Base-by-base conservation (phyloP, 2,329 filamentous ascomycete species). In the Aspergillus sp. region DNA sequence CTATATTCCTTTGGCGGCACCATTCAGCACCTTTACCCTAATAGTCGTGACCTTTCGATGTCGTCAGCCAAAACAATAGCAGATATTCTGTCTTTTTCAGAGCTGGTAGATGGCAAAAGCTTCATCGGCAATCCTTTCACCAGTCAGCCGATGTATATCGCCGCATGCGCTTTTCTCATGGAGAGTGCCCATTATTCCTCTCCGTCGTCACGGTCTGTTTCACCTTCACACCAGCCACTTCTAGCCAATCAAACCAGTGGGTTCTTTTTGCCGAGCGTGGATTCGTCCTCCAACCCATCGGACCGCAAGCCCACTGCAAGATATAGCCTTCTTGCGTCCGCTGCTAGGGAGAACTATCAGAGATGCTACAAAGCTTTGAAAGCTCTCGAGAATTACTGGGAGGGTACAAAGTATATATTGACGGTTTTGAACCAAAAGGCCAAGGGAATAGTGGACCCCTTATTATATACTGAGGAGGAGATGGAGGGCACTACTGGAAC, bases 41-140 rank as follows among this genome's bases (percentile, higher is more conserved):
- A 95, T 68, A 95, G 90, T 63, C 87, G 90, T 56, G 90, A 95
- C 70, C 68, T 87, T 5, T 91, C 90, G 59, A 93, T 93, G 88
- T 93, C 90, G 14, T 93, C 90, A 23, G 92, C 91, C 12, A 96
- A 96, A 77, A 96, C 91, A 0, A 95, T 96, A 59, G 91, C 90
- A 35, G 91, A 96, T 66, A 96, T 96, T 15, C 76, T 96, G 8
- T 88, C 90, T 1, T 96, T 96, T 72, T 90, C 91, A 0, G 90
- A 96, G 68, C 77, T 96, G 9, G 90, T 95, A 52, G 90, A 96
- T 70, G 87, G 90, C 0, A 92, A 90, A 71, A 93, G 91, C 65
- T 91, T 93, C 56, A 88, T 93, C 35, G 90, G 91, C 1, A 96
- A 95, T 59, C 91, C 91, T 0, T 96, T 96, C 64, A 95, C 90